These are phyloP conservation scores for Arthrobotrys sphaeroides DNA, from an alignment of 2,329 filamentous ascomycete genomes.

Conservation along the genomic window DNA sequence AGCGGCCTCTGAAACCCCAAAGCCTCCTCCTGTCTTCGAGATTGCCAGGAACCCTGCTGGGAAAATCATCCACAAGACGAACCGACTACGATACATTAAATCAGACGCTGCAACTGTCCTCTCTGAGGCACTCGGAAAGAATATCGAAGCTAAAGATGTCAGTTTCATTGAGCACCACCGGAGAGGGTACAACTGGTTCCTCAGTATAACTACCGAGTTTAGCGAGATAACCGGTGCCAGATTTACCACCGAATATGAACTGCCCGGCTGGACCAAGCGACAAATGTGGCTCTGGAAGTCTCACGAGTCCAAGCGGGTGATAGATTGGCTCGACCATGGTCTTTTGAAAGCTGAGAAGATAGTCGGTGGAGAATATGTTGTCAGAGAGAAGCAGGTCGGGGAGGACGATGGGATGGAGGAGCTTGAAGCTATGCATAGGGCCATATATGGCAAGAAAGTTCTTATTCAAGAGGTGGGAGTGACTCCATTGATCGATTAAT, in stretches of 20 bases:
- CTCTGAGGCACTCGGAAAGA: not conserved
- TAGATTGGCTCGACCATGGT: slow-evolving; percentile 14
- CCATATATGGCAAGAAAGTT: not conserved
- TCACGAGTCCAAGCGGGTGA: not conserved
- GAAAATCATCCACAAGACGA: not conserved
- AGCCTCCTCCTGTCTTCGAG: too few species aligned
- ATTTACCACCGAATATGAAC: not conserved
- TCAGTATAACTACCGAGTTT: not conserved
- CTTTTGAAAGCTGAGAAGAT: slow-evolving; percentile 26
- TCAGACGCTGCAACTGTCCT: not conserved
- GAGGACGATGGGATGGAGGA: not conserved
- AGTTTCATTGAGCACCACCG: not conserved
- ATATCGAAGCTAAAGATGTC: not conserved
- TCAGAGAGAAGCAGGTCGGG: not conserved
- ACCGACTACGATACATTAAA: slow-evolving; percentile 20
- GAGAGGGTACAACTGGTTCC: slow-evolving; percentile 34
- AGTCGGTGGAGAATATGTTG: not conserved
- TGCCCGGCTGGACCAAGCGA: slow-evolving; percentile 25
- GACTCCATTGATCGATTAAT: not conserved
- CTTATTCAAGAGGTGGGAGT: slow-evolving; percentile 8
- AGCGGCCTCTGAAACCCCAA: not conserved
- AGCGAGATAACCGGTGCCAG: not conserved
- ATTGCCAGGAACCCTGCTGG: not conserved
- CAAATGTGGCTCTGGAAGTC: slow-evolving; percentile 35
- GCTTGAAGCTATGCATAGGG: not conserved